Percentiles rank a stretch among this genome's conserved stretches.
phyloP scores from a whole-genome alignment of 192 early-diverging fungal species.

The Coemansia sp. region DNA sequence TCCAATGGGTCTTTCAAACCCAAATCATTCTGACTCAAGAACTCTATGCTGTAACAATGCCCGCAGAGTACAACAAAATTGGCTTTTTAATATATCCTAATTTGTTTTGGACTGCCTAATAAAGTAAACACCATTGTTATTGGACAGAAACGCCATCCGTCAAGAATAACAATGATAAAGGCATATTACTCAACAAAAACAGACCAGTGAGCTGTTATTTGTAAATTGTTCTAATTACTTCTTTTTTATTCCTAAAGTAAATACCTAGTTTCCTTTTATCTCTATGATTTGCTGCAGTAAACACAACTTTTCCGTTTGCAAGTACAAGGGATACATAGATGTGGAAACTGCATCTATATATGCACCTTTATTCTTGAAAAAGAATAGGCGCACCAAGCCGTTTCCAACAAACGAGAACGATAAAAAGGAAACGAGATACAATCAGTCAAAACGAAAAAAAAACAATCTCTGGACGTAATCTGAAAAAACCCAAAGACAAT shows the following conservation, averaged over 20 bases:
- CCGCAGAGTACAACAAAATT: neutral
- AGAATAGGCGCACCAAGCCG: neutral
- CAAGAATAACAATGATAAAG: neutral
- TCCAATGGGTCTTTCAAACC: neutral
- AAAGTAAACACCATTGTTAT: neutral
- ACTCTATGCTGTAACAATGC: neutral
- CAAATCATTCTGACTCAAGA: neutral
- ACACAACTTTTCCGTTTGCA: neutral
- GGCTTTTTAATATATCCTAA: slow-evolving; percentile 45
- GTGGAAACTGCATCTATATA: neutral
- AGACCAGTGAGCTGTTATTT: neutral
- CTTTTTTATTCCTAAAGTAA: neutral
- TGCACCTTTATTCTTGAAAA: neutral
- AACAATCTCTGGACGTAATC: neutral
- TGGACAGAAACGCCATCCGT: neutral
- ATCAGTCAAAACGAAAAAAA: neutral
- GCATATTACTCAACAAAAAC: neutral
- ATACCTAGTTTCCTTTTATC: neutral
- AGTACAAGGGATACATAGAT: neutral
- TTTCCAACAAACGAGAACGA: neutral
- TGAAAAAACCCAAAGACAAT: neutral
- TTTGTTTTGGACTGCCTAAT: slow-evolving; percentile 12
- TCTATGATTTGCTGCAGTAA: neutral
- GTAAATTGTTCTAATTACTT: neutral
- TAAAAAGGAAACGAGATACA: no score